Evolutionary conservation across 441 rosid species (phyloP).

Genomic region (Populus trichocarpa): DNA sequence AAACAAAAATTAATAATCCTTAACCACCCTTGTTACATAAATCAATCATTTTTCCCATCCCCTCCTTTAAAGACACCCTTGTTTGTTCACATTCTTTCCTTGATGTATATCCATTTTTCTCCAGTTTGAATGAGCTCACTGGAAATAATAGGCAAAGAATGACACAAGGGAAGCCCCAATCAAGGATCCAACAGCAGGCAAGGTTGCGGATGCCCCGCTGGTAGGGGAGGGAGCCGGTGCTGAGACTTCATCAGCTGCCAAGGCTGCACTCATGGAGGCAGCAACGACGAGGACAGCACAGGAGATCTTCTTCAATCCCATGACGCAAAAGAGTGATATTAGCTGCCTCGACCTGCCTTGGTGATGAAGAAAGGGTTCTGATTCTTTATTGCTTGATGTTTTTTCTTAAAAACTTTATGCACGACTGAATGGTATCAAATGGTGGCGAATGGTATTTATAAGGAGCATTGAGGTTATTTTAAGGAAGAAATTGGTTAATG

Average conservation of each 20-base stretch:
- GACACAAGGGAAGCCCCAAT: conserved; percentile 61
- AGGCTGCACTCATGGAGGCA: conserved; percentile 47
- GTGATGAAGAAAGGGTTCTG: conserved; percentile 13
- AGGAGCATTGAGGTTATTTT: not conserved
- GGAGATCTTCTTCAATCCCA: conserved; percentile 70
- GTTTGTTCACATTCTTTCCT: not conserved
- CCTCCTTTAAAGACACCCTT: not conserved
- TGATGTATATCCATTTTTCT: not conserved
- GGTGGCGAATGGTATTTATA: conserved; percentile 3
- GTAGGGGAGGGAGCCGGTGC: conserved; percentile 35
- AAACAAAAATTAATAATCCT: too few relatives aligned
- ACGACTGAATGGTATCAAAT: conserved; percentile 20
- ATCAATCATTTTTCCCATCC: not conserved
- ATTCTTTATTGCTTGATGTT: not conserved
- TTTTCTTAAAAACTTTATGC: conserved; percentile 4
- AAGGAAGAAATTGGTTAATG: not conserved
- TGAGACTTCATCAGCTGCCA: conserved; percentile 29
- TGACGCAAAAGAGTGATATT: conserved; percentile 14
- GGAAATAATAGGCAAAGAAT: conserved; percentile 55
- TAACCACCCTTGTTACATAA: not conserved
- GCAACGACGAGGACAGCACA: conserved; percentile 46
- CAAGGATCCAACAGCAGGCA: conserved; percentile 51
- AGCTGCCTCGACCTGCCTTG: conserved; percentile 20
- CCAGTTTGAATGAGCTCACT: conserved; percentile 18
- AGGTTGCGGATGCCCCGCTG: conserved; percentile 28